Conservation (phyloP, 202 grass and related monocot species). For the Zizania palustris region DNA sequence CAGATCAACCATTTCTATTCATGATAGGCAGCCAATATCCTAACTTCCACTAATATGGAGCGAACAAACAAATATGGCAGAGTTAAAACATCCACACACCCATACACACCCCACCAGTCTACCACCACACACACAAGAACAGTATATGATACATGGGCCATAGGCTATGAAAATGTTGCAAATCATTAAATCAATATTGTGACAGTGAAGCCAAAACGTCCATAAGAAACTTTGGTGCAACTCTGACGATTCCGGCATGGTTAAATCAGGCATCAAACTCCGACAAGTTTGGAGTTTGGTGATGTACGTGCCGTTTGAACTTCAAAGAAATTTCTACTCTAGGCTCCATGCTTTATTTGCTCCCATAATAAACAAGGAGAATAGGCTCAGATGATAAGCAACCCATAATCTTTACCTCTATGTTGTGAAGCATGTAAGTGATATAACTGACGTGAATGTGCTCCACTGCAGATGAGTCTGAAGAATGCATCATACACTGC, state of each 20-base stretch:
- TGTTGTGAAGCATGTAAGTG: not conserved
- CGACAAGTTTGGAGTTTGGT: not conserved
- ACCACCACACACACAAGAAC: not conserved
- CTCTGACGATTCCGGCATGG: not conserved
- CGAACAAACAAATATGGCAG: not conserved
- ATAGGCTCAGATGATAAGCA: too few relatives aligned
- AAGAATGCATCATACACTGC: constrained; percentile 67
- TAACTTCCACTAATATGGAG: not conserved
- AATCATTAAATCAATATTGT: not conserved
- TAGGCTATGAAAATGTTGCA: not conserved
- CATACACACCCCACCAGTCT: too few relatives aligned
- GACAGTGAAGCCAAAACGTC: not conserved
- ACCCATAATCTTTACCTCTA: not conserved
- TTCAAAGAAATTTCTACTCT: not conserved
- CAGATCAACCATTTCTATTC: constrained; percentile 15
- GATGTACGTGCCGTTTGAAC: constrained; percentile 1
- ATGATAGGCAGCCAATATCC: constrained; percentile 4
- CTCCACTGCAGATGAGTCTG: constrained; percentile 61
- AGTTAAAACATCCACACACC: not conserved
- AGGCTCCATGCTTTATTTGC: too few relatives aligned
- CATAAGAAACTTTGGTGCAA: not conserved
- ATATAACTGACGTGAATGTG: not conserved
- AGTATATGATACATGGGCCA: not conserved
- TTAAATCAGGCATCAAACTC: too few relatives aligned
- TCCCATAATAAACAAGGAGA: too few relatives aligned